Base-by-base conservation (phyloP, 768 basidiomycete genomes). In the Infundibulicybe gibba region DNA sequence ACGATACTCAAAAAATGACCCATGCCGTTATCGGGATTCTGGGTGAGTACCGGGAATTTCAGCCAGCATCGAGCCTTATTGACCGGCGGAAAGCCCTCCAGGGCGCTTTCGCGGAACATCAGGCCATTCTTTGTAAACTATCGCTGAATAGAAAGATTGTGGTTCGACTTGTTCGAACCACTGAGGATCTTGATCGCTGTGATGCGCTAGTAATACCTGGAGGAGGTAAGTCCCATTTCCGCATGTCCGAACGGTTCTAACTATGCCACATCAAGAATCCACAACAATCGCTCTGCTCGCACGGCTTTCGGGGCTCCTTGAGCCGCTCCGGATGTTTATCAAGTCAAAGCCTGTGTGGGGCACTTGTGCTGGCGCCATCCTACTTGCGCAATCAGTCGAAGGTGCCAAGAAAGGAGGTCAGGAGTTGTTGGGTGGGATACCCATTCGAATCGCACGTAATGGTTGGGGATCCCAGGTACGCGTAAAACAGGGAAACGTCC, bases 291-390 rank as follows among this genome's bases (percentile, higher is more conserved):
- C 84, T 1, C 74, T 90, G 41, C 74, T 87, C 15, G 90, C 83
- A 21, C 76, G 76, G 45, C 74, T 84, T 21, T 77, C 85, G 0
- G 90, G 90, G 0, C 76, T 98, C 34, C 61, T 93, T 13, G 81
- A 87, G n/a, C 91, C 90, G 6, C 72, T 98, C 4, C 74, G 79
- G 32, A 74, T 79, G 32, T 94, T 94, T 53, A 71, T 84, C n/a
- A 70, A 71, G 53, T 62, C 58, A 1, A 91, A 87, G 59, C 83
- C 91, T 0, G 80, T 94, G 2, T 98, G 93, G 93, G 94, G 94
- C 2, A 97, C 93, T 0, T 98, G 94, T 64, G 94, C 94, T 0
- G 94, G 95, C 10, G 94, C 94, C 34, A 97, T 97, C 44, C 71
- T 97, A 15, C 78, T 97, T 40, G 79, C 93, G 2, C 75, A 85